Evolutionary conservation across 768 basidiomycete genomes (phyloP).

Genomic region (Xerocomellus chrysenteron): DNA sequence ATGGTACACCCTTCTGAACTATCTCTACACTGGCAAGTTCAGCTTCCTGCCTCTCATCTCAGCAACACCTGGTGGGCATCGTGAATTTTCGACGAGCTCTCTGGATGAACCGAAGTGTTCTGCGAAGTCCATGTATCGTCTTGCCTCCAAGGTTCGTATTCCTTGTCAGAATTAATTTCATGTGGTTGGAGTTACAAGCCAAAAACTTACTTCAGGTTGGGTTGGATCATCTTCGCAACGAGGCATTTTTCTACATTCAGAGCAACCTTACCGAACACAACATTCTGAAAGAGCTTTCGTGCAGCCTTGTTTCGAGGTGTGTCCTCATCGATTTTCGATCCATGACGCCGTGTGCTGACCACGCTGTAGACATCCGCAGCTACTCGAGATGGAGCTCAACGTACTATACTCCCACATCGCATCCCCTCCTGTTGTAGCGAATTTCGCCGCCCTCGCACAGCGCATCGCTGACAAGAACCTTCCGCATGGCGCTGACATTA

Average conservation of each 20-base stretch:
- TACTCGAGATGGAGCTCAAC: conserved; percentile 20
- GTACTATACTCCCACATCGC: conserved; percentile 7
- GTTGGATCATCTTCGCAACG: conserved; percentile 17
- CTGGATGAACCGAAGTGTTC: conserved; percentile 31
- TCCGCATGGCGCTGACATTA: conserved; percentile 19
- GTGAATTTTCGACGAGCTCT: neutral
- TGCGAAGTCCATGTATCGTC: conserved; percentile 46
- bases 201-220: conserved; percentile 7
- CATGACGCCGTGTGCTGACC: neutral
- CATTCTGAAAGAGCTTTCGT: conserved; percentile 24
- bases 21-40: conserved; percentile 38
- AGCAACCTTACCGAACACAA: conserved; percentile 20
- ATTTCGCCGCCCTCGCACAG: conserved; percentile 11
- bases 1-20: conserved; percentile 40
- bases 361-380: conserved; percentile 4
- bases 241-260: conserved; percentile 17
- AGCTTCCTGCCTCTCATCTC: conserved; percentile 33
- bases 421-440: neutral
- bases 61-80: neutral
- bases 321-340: neutral
- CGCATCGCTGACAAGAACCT: conserved; percentile 20
- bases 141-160: conserved; percentile 37
- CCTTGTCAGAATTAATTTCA: neutral
- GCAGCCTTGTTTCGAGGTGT: conserved; percentile 17
- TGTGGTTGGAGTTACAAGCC: neutral